Base-by-base conservation (phyloP, 306 rosid species). In the Alnus glutinosa region DNA sequence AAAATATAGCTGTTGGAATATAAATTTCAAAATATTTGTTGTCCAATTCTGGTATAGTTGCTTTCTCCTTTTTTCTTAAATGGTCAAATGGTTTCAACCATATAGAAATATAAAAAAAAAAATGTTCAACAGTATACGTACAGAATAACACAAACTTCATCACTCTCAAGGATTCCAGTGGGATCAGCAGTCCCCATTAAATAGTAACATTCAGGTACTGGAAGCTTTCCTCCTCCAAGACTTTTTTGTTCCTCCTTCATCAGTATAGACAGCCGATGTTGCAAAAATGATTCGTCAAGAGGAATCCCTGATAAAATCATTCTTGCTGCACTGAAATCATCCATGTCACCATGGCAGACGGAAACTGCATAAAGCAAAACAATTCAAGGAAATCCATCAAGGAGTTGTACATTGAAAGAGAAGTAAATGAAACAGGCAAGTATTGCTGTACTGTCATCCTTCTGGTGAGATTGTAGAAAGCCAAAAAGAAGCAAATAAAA, bases 151-250 rank as follows among this genome's bases (percentile, higher is more conserved):
- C 97, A 92, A 75, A 94, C 96, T 94, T 94, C 81, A 85, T 76
- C 81, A 34, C 52, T 75, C 75, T 85, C 42, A 2, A 94, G 87
- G 23, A 49, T 49, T 51, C 88, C 83, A 2, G 96, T 94, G 39
- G 97, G 98, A 83, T 92, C 98, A 42, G 78, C 92, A 76, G 98
- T 92, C 50, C 98, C 98, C 97, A 92, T 92, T 51, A 94, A 61
- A 75, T 89, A 89, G 83, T 83, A 94, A 79, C 87, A 85, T 7
- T 87, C 85, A 32, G 90, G 84, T 0, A 89, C 79, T 68, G 62
- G 75, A 69, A 88, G 77, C 81, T 4, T 92, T 67, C 98, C 98
- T 55, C 9, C 64, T 82, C 15, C 78, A 9, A 94, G 92, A 42
- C 75, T 72, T 37, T 73, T 85, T 54, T 71, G 79, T 78, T 89